Base-by-base conservation (phyloP, 805 yeast species). In the Naumovozyma baii region DNA sequence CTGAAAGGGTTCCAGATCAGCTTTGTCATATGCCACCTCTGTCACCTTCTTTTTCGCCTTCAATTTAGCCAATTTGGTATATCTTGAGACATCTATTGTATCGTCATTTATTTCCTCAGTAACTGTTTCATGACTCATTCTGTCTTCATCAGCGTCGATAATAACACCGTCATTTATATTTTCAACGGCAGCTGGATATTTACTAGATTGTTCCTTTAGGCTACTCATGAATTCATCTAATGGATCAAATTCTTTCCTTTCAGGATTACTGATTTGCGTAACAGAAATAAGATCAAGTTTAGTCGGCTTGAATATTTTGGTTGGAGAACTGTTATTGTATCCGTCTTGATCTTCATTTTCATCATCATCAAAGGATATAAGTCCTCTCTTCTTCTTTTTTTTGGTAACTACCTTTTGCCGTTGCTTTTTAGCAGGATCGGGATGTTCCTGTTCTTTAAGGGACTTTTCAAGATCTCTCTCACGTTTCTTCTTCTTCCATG, bases 1-100 rank as follows among this genome's bases (percentile, higher is more conserved):
- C 14, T 72, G 55, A 48, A 86, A 78, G 0, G 77, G 72, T 22
- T 64, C 71, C 44, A 80, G 69, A 2, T 63, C 59, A 10, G 53
- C 55, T 4, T 57, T 40, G 19, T 50, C 35, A 18, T 59, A 61
- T 18, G 61, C 41, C 9, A 62, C 42, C 18, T 39, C 48, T n/a
- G 44, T 45, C 7, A 58, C 62, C 18, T 47, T 42, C 37, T 65
- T 72, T 28, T 68, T 59, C 17, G 68, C 61, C 22, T 64, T 62
- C 34, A 69, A 51, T 37, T 68, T 63, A 1, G 67, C 54, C 16
- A 65, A 52, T 4, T 62, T 54, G 9, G 68, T 47, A 31, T 55
- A 62, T 31, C 62, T 61, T 16, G 62, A 57, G n/a, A 51, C 56
- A 15, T 67, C 70, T 14, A 60, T 63, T 15, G 48, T 59, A 10